Conservation (phyloP, 2,329 filamentous ascomycete genomes). For the Penicillium vulpinum region DNA sequence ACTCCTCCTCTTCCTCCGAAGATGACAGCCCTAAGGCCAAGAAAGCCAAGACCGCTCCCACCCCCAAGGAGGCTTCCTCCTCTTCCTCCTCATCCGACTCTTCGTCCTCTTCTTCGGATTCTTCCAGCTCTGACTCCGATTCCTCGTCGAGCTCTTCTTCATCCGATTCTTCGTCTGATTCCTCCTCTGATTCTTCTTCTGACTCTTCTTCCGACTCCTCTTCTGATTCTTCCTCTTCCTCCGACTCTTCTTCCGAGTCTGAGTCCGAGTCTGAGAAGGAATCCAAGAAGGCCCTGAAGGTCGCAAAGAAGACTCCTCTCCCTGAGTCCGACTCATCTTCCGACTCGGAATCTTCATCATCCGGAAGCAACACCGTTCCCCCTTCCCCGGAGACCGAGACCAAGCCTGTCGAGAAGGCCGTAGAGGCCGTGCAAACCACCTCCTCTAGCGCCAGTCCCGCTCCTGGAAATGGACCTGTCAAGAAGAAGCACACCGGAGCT, state of each 20-base stretch:
- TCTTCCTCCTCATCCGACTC: constrained; percentile 40
- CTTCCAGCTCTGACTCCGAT: constrained; percentile 19
- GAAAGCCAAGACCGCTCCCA: constrained; percentile 50
- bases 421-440: constrained; percentile 28
- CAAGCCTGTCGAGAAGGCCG: constrained; percentile 27
- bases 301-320: constrained; percentile 38
- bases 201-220: constrained; percentile 11
- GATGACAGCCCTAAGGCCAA: constrained; percentile 53
- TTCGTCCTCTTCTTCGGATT: constrained; percentile 23
- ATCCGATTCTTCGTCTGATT: constrained; percentile 30
- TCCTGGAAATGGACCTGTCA: constrained; percentile 29
- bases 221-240: constrained; percentile 14
- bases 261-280: constrained; percentile 30
- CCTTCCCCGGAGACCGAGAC: constrained; percentile 27
- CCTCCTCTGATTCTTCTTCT: constrained; percentile 17
- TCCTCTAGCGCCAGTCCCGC: constrained; percentile 56
- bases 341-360: constrained; percentile 27
- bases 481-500: constrained; percentile 50
- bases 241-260: constrained; percentile 19
- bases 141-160: constrained; percentile 34
- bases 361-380: constrained; percentile 35
- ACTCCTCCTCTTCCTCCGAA: constrained; percentile 48
- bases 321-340: constrained; percentile 36
- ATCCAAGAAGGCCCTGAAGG: constrained; percentile 32
- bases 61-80: constrained; percentile 32